Evolutionary conservation across 768 basidiomycete genomes (phyloP), one percentile per base, ranked within the genome.

Genomic region (Boletus vinaceobasis): DNA sequence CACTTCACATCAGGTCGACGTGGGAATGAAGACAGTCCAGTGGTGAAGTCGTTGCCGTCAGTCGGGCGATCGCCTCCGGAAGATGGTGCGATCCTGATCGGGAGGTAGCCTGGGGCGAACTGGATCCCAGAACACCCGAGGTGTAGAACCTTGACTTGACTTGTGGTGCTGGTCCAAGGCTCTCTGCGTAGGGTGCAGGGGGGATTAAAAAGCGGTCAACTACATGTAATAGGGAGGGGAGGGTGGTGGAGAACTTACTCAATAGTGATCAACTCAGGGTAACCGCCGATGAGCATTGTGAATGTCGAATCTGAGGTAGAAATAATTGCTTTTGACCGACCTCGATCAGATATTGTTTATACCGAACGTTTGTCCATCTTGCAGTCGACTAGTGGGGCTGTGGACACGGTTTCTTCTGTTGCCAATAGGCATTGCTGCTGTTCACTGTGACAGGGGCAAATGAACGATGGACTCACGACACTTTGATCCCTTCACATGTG

Each of bases 21-120:
- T 62, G 2, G 63, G 60, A 47, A 64, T 43, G 60, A 59, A 65
- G 49, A 65, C 62, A 13, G 63, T 56, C 60, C 63, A 64, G 23
- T 65, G 63, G 15, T 55, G 31, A 0, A 53, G 40, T 15, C 50
- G 1, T 7, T 50, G 0, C 40, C 48, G 6, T 57, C 63, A 0
- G 21, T 35, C 0, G 38, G 0, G 13, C 54, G 54, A 1, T 46
- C 8, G 14, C 55, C 63, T 3, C 56, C 44, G 26, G 26, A 7
- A 48, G 65, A 65, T 35, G 65, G 63, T 1, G 21, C 51, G n/a
- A 64, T 38, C 11, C 23, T 27, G 8, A 64, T 62, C 4, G 60
- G 57, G 17, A 64, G 63, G 36, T 44, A 21, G 9, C 63, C 54
- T 1, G 14, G 1, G 7, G 63, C 60, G 3, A 65, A 52, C 31